Base-by-base conservation (phyloP, 768 basidiomycete genomes). In the Boletus edulis region DNA sequence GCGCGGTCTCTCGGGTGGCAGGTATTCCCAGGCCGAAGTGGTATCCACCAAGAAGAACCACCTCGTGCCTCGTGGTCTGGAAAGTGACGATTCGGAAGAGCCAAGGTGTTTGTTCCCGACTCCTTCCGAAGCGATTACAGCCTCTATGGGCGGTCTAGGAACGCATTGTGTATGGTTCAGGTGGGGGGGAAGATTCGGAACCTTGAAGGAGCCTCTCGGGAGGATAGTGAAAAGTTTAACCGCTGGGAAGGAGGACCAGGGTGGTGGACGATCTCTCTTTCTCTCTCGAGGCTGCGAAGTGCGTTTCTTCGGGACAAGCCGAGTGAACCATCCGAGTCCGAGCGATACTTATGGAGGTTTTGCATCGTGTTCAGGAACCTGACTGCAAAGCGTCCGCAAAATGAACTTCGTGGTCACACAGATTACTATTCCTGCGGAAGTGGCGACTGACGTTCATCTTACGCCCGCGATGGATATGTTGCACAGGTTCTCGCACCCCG, bases 31-130 rank as follows among this genome's bases (percentile, higher is more conserved):
- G 46, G 54, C 29, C 41, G 47, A 57, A 31, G 49, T 44, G 53
- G 57, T 54, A 50, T 58, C 49, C 46, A 46, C 46, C 27, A 11
- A 45, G 62, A 62, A 65, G 56, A 14, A 44, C 35, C 35, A 22
- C 63, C 60, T 65, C 60, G 57, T 66, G 66, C 44, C 40, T 52
- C 45, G 24, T 41, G 13, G 48, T 46, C 49, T 41, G 34, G 51
- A 54, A 46, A 49, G 27, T 51, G 51, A 51, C 46, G 62, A 44
- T 49, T 45, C 35, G 53, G 62, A 67, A 57, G 49, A 29, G 42
- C 6, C 22, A 37, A 8, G 9, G 20, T 38, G 43, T 43, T 34
- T 15, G 22, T 11, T 47, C 34, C 63, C 63, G 63, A 56, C 32
- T 49, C 38, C 37, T 45, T 31, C 60, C 65, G 63, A 59, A 41